phyloP scores from a whole-genome alignment of 768 basidiomycete genomes.

The Suillus variegatus region DNA sequence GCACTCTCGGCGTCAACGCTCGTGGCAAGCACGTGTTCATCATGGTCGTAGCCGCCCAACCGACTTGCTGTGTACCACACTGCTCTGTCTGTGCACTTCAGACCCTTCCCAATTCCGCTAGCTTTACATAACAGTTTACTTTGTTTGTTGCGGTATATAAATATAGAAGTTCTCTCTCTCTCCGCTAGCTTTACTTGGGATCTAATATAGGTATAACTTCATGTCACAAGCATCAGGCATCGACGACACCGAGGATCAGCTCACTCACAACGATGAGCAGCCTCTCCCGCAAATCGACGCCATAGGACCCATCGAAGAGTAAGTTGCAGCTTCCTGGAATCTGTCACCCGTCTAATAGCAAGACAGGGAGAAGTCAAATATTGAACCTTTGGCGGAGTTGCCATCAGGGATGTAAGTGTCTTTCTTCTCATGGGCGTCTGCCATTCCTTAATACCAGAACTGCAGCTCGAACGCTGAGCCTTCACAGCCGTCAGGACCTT shows the following conservation, averaged over 20 bases:
- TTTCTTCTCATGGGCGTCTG: no score
- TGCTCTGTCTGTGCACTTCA: not conserved
- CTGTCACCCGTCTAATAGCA: no score
- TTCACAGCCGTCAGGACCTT: no score
- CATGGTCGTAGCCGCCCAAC: not conserved
- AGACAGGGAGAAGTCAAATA: no score
- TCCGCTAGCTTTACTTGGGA: not conserved
- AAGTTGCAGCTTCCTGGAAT: no score
- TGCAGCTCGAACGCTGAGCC: no score
- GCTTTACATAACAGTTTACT: no score
- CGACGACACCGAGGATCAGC: not conserved
- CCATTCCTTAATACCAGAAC: no score
- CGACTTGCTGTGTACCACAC: not conserved
- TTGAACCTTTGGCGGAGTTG: no score
- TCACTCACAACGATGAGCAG: not conserved
- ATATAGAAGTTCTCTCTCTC: no score
- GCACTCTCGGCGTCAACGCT: not conserved
- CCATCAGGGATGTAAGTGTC: no score
- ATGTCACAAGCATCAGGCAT: not conserved
- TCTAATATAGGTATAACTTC: not conserved
- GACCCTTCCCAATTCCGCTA: not conserved
- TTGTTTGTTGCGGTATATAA: no score
- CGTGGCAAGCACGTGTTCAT: not conserved
- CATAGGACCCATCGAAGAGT: not conserved
- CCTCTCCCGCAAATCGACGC: not conserved